Base-by-base conservation (phyloP, 2,329 filamentous ascomycete species). In the Leptoxyphium fumago region DNA sequence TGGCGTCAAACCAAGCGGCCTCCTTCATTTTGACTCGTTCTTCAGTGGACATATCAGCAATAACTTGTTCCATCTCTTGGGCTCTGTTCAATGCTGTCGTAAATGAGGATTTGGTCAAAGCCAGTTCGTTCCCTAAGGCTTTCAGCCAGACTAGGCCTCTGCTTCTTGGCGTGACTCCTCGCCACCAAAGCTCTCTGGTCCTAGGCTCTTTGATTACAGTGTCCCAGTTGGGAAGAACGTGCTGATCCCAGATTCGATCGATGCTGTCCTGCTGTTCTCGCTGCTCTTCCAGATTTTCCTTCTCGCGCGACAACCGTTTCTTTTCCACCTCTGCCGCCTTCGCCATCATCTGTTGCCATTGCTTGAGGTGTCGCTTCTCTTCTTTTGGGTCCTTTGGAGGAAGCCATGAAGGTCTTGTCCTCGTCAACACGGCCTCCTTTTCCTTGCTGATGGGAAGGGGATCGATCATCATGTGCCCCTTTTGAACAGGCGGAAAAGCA, bases 341-440 rank as follows among this genome's bases (percentile, higher is more conserved):
- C 66, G 75, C 55, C 80, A 89, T 84, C 82, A 91, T 88, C 61
- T 74, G 78, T 63, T 88, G 80, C 58, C 88, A 91, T 59, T 91
- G 79, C 56, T 77, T 87, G 51, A 98, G 61, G 62, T 98, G 91
- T 52, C 80, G 81, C 60, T 77, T 84, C 66, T 98, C 91, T 62
- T 98, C 91, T 43, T 83, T 83, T 2, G 86, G 88, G 51, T 91
- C 80, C 64, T 91, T 91, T 1, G 84, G 84, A 1, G 85, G 84
- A 2, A 91, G 68, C 85, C 85, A 91, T 1, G 82, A 87, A 0
- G 84, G 84, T 32, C 84, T 73, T 2, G 56, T 91, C 14, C 85
- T 73, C 18, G 82, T 86, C 17, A 91, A 69, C 2, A 88, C 83
- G 2, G 84, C 84, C 56, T 89, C 83, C 60, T 91, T 91, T 63